Conservation (phyloP, 176 grass and related monocot genomes). For the Cymbopogon citratus region DNA sequence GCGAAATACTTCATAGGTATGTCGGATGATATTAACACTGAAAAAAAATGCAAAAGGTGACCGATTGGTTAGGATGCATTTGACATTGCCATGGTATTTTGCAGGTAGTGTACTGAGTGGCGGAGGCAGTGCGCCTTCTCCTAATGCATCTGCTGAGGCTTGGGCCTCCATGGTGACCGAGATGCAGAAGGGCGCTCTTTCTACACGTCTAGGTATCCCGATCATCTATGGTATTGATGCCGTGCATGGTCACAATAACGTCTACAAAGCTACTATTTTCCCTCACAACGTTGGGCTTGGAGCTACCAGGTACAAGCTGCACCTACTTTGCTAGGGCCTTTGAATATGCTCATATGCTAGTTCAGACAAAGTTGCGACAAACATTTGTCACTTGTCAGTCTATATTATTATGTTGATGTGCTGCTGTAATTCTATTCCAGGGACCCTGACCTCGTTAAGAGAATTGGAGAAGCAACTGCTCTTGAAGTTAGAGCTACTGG, state of each 20-base stretch:
- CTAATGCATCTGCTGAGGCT: constrained; percentile 46
- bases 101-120: constrained; percentile 77
- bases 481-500: constrained; percentile 79
- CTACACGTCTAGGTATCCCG: constrained; percentile 68
- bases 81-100: constrained; percentile 11
- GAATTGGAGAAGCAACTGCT: constrained; percentile 69
- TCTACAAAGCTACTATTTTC: constrained; percentile 67
- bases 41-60: neutral
- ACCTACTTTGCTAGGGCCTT: neutral
- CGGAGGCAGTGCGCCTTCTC: constrained; percentile 68
- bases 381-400: neutral
- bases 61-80: neutral
- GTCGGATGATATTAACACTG: neutral
- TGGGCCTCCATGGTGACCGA: constrained; percentile 54
- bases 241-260: constrained; percentile 78
- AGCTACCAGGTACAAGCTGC: constrained; percentile 51
- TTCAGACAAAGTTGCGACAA: neutral
- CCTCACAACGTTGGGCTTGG: constrained; percentile 78
- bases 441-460: constrained; percentile 57
- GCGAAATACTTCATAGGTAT: constrained; percentile 73
- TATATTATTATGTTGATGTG: neutral
- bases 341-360: neutral
- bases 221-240: constrained; percentile 75
- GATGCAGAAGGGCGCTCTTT: constrained; percentile 64
- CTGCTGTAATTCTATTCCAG: constrained; percentile 11